Evolutionary conservation across 768 basidiomycete species (phyloP).

Genomic region (Asterophora lycoperdoides): DNA sequence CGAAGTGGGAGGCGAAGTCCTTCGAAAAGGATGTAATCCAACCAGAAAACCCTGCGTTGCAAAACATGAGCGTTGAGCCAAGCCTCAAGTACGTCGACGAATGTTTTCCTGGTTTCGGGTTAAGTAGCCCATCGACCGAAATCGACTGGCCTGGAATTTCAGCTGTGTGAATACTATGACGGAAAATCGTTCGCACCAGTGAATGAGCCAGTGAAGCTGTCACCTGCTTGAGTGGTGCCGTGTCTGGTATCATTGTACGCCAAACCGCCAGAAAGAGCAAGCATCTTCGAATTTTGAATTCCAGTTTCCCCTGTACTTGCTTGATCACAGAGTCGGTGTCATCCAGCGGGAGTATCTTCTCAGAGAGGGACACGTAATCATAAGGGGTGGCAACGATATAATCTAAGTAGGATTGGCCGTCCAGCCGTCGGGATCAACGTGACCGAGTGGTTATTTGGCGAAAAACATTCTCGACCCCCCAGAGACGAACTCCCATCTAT

Average conservation of each 20-base stretch:
- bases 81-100: slow-evolving; percentile 1
- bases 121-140: slow-evolving; percentile 4
- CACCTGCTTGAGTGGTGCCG: slow-evolving; percentile 1
- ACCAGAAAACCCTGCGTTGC: not conserved
- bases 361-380: not conserved
- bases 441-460: not conserved
- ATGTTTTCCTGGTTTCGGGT: slow-evolving; percentile 1
- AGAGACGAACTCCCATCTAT: slow-evolving; percentile 3
- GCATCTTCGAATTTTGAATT: not conserved
- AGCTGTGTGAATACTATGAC: not conserved
- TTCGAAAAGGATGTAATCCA: slow-evolving; percentile 5
- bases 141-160: slow-evolving; percentile 1
- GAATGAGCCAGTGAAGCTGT: slow-evolving; percentile 3
- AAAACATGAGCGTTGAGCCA: not conserved
- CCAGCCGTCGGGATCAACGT: not conserved
- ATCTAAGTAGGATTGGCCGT: slow-evolving; percentile 3
- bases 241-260: slow-evolving; percentile 3
- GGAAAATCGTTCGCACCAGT: not conserved
- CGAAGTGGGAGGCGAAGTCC: not conserved
- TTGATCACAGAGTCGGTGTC: slow-evolving; percentile 6
- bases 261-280: not conserved
- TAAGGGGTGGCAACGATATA: slow-evolving; percentile 5
- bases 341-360: slow-evolving; percentile 2
- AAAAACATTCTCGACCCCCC: slow-evolving; percentile 2
- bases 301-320: slow-evolving; percentile 3